phyloP scores from a whole-genome alignment of 805 yeast genomes.

The Candida succiphila region DNA sequence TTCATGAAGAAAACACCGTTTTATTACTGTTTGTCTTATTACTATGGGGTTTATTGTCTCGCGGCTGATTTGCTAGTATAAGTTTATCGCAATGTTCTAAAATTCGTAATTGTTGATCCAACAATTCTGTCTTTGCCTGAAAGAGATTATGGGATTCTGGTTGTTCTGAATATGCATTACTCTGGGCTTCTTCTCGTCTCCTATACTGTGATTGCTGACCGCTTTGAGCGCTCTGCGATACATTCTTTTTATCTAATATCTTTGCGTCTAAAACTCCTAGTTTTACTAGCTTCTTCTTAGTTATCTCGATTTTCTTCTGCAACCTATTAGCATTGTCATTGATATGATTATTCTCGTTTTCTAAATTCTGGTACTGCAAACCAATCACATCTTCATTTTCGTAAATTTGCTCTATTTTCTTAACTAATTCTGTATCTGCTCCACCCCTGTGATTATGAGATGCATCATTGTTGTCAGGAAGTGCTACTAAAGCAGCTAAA shows the following conservation, averaged over 20 bases:
- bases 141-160: constrained; percentile 11
- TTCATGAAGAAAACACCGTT: neutral
- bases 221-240: neutral
- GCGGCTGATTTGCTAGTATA: constrained; percentile 18
- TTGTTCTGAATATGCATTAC: neutral
- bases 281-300: constrained; percentile 8
- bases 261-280: constrained; percentile 2
- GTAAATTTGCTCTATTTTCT: constrained; percentile 19
- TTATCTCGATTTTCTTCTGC: constrained; percentile 7
- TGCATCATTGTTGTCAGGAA: constrained; percentile 1
- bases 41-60: neutral
- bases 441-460: too few species aligned
- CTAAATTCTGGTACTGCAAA: constrained; percentile 10
- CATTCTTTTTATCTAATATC: neutral
- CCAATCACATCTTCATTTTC: constrained; percentile 17
- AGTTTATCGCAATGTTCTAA: constrained; percentile 46
- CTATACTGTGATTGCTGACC: too few species aligned
- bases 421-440: constrained; percentile 7
- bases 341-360: constrained; percentile 6
- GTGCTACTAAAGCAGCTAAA: constrained; percentile 6
- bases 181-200: too few species aligned
- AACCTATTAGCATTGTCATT: constrained; percentile 5
- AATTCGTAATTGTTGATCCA: constrained; percentile 66
- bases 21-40: neutral
- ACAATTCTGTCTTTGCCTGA: constrained; percentile 51